Conservation (phyloP, 192 early-diverging fungal species). For the Oehlia diaphana region DNA sequence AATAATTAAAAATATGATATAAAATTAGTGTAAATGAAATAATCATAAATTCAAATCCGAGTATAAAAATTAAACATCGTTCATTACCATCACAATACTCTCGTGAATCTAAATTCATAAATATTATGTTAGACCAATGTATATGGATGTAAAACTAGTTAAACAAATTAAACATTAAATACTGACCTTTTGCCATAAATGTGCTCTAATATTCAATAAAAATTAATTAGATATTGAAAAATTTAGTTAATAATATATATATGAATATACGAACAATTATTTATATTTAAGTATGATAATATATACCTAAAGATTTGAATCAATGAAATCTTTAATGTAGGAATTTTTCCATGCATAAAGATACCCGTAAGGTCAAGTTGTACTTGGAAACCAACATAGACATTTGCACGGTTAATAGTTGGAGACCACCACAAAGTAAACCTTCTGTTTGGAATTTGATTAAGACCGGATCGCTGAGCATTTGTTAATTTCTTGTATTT, state of each 20-base stretch:
- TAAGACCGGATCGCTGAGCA: slow-evolving; percentile 95
- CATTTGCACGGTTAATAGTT: slow-evolving; percentile 97
- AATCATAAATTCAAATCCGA: too few relatives aligned
- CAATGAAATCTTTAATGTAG: slow-evolving; percentile 97
- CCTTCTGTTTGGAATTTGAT: slow-evolving; percentile 99
- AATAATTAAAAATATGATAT: too few relatives aligned
- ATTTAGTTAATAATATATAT: neutral
- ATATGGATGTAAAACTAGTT: neutral
- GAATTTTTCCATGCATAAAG: slow-evolving; percentile 99
- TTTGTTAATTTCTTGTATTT: slow-evolving; percentile 98
- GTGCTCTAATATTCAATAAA: slow-evolving; percentile 21
- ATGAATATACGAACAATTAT: slow-evolving; percentile 53
- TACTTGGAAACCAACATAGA: slow-evolving; percentile 99
- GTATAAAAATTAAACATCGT: too few relatives aligned
- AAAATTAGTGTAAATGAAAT: too few relatives aligned
- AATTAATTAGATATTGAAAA: neutral
- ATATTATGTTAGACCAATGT: neutral
- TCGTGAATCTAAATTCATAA: slow-evolving; percentile 27
- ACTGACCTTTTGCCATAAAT: slow-evolving; percentile 26
- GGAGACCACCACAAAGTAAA: slow-evolving; percentile 99
- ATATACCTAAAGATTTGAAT: slow-evolving; percentile 96
- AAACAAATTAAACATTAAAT: slow-evolving; percentile 15
- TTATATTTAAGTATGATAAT: slow-evolving; percentile 98
- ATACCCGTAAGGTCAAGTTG: slow-evolving; percentile 99
- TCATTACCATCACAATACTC: slow-evolving; percentile 23